phyloP scores from a whole-genome alignment of 768 basidiomycete species.

The Tephrocybe sp. region DNA sequence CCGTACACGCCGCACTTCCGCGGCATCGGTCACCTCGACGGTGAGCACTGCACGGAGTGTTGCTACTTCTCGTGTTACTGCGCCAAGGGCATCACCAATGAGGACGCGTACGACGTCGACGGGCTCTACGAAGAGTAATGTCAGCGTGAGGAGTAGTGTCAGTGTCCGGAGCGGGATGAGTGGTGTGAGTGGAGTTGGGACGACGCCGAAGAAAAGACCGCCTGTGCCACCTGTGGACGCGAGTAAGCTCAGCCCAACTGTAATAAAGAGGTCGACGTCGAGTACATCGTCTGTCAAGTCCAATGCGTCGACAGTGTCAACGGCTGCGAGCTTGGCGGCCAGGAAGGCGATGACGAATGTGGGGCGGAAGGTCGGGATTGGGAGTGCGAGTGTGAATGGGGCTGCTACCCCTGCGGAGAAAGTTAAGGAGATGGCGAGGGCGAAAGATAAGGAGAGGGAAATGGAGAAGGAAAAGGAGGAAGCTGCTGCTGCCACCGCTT shows the following conservation, averaged over 20 bases:
- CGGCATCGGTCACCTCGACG: slow-evolving; percentile 27
- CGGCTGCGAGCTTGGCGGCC: slow-evolving; percentile 24
- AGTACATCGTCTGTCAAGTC: slow-evolving; percentile 21
- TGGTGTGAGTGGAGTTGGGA: neutral
- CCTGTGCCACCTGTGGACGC: slow-evolving; percentile 32
- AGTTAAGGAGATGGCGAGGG: slow-evolving; percentile 13
- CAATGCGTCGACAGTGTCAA: slow-evolving; percentile 26
- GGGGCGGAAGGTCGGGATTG: slow-evolving; percentile 5
- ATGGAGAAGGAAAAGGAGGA: slow-evolving; percentile 7
- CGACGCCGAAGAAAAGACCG: slow-evolving; percentile 27
- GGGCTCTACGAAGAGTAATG: slow-evolving; percentile 21
- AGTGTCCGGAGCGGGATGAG: neutral
- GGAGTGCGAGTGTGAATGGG: slow-evolving; percentile 11
- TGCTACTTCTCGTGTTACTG: neutral
- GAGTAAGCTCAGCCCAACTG: slow-evolving; percentile 28
- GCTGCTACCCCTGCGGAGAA: slow-evolving; percentile 7
- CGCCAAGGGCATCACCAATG: neutral
- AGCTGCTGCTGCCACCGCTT: neutral
- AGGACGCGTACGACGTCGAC: slow-evolving; percentile 14
- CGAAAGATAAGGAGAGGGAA: slow-evolving; percentile 15
- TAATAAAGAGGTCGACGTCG: slow-evolving; percentile 21
- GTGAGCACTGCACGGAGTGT: slow-evolving; percentile 14
- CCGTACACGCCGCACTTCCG: slow-evolving; percentile 32
- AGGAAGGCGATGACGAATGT: slow-evolving; percentile 23
- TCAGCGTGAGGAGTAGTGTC: slow-evolving; percentile 2